Conservation (phyloP, 1,284 basidiomycete genomes). For the Exobasidium cylindrosporum region DNA sequence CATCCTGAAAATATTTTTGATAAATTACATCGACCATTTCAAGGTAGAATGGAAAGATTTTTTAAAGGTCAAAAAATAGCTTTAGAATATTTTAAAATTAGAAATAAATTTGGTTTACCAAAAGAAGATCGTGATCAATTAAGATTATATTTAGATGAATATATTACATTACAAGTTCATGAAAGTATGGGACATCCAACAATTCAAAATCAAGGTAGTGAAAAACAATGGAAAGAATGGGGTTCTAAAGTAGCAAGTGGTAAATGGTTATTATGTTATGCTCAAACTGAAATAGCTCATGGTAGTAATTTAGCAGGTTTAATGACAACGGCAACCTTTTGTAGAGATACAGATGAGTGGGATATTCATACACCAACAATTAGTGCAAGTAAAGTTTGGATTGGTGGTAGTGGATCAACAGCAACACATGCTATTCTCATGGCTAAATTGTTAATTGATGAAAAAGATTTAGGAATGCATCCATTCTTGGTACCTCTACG, state of each 20-base stretch:
- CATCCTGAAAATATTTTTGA: constrained; percentile 35
- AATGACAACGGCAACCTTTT: constrained; percentile 36
- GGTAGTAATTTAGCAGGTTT: constrained; percentile 41
- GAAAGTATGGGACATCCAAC: constrained; percentile 43
- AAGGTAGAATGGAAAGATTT: constrained; percentile 37
- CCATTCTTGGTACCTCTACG: constrained; percentile 42
- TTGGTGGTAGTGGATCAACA: constrained; percentile 34
- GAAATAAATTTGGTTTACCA: constrained; percentile 33
- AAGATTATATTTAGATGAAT: constrained; percentile 38
- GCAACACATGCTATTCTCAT: constrained; percentile 42
- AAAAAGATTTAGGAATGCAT: constrained; percentile 39
- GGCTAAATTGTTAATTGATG: constrained; percentile 35
- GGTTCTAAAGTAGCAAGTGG: constrained; percentile 29
- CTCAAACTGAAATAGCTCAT: constrained; percentile 43
- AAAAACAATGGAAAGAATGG: constrained; percentile 39
- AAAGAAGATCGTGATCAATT: constrained; percentile 41
- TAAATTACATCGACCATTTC: constrained; percentile 34
- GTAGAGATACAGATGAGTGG: constrained; percentile 24
- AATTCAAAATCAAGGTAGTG: constrained; percentile 21
- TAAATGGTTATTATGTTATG: constrained; percentile 38
- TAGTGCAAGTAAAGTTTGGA: constrained; percentile 39
- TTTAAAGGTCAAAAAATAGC: constrained; percentile 34
- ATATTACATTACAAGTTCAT: constrained; percentile 39
- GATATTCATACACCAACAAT: constrained; percentile 29
- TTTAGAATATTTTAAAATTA: constrained; percentile 35